Evolutionary conservation across 805 yeast species (phyloP), one percentile per base, ranked within the genome.

Genomic region (Myxozyma geophila): DNA sequence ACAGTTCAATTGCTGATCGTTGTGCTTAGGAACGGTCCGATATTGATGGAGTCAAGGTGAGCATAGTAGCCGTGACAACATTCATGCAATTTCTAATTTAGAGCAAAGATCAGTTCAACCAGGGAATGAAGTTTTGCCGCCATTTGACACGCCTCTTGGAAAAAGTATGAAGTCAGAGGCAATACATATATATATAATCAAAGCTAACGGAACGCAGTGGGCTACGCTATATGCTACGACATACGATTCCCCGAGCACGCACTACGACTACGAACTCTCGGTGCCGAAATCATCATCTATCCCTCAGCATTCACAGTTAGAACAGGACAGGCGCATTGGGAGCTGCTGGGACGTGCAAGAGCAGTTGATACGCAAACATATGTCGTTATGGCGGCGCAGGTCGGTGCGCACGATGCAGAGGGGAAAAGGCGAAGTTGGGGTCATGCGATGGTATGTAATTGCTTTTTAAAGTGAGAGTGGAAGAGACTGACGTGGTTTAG

Each of bases 271-370:
- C 62, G 73, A 17, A 33, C 60, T 13, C 60, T 67, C 8, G 97
- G 98, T 1, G 96, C 98, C 0, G 82, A 90, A 59, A 77, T 93
- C 36, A 69, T 95, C n/a, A 83, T 92, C 2, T 93, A 79, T 71
- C 98, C 98, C 0, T 87, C 96, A 35, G 98, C 98, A 0, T 95
- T 96, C 80, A 93, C 98, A 0, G 84, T 89, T 74, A 85, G 86
- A 70, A 93, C 98, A 0, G 99, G 99, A 0, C 84, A 84, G 57
- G 93, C 95, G 0, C 98, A 93, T 73, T 93, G 98, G 96, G 86
- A 86, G 61, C 74, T 83, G 0, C 78, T 93, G 59, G 97, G 91
- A 1, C 81, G 85, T 28, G 87, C 96, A 0, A 79, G 98, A 53
- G 98, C 98, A 2, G 81, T 93, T n/a, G 97, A 92, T 73, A 83